A percentile compares a stretch with the other conserved stretches of the same genome.
Evolutionary conservation across 495 filamentous ascomycete species (phyloP).

Genomic region (Lasiosphaeria miniovina): DNA sequence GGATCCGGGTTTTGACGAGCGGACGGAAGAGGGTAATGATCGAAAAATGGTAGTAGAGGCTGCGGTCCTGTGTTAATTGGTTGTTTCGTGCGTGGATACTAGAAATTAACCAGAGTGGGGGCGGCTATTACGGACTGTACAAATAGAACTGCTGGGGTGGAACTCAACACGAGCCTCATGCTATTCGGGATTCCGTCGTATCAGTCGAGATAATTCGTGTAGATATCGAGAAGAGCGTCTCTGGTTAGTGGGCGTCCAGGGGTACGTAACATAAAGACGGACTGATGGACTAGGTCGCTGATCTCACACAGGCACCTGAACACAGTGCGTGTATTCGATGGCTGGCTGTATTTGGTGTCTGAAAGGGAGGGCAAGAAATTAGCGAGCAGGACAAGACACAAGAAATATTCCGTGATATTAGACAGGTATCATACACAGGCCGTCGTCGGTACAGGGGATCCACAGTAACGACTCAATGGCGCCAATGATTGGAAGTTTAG

Average conservation of each 20-base stretch:
- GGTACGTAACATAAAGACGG: conserved; percentile 60
- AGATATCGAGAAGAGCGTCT: conserved; percentile 51
- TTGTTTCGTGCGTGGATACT: conserved; percentile 11
- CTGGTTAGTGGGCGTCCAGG: conserved; percentile 59
- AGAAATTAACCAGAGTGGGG: not conserved
- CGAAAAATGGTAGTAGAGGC: conserved; percentile 64
- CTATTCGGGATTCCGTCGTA: conserved; percentile 58
- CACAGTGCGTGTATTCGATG: conserved; percentile 54
- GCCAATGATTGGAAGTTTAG: conserved; percentile 55
- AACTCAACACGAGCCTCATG: conserved; percentile 53
- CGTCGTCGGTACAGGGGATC: conserved; percentile 58
- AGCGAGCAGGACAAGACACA: conserved; percentile 15
- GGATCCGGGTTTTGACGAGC: conserved; percentile 58
- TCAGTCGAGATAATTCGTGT: conserved; percentile 61
- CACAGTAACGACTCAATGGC: conserved; percentile 53
- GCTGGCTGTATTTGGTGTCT: conserved; percentile 46
- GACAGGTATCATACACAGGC: conserved; percentile 27
- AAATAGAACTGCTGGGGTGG: conserved; percentile 58
- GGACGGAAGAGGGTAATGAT: conserved; percentile 64
- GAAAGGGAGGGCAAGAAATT: conserved; percentile 40
- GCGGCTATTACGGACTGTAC: conserved; percentile 53
- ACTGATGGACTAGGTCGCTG: conserved; percentile 64
- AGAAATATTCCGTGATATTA: not conserved
- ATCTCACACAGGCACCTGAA: conserved; percentile 62
- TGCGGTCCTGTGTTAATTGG: conserved; percentile 16